Conservation (phyloP, 2,329 filamentous ascomycete species). For the Seiridium unicorne region DNA sequence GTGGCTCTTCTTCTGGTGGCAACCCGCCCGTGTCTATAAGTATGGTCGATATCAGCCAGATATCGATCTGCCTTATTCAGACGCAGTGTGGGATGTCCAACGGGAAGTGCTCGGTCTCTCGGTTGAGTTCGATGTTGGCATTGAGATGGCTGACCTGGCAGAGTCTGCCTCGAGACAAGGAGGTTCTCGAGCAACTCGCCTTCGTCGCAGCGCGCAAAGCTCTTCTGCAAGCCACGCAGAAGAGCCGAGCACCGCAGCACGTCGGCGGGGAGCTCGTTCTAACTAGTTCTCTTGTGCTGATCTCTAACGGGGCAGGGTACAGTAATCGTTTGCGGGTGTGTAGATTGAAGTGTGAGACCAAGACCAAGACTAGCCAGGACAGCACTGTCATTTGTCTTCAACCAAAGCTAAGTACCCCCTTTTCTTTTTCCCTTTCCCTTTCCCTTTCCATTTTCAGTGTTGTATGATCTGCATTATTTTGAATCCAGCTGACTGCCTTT, state of each 20-base stretch:
- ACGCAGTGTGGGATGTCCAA: conserved; percentile 7
- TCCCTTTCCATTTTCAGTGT: background rate
- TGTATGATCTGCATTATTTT: background rate
- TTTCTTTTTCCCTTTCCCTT: background rate
- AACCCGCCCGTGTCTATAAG: conserved; percentile 12
- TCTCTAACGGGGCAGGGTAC: background rate
- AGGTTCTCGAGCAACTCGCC: background rate
- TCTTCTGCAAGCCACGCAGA: conserved; percentile 11
- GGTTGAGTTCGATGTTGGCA: too few relatives aligned
- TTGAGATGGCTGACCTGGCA: background rate
- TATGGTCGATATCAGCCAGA: conserved; percentile 14
- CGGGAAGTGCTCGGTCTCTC: background rate
- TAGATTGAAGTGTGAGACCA: conserved; percentile 3
- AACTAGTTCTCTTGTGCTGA: background rate
- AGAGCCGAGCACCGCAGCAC: background rate
- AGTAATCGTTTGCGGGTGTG: background rate
- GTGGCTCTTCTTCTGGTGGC: conserved; percentile 17
- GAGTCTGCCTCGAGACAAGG: background rate
- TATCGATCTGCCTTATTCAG: conserved; percentile 15
- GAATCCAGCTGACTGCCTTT: background rate
- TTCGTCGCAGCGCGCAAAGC: conserved; percentile 2
- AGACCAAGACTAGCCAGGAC: background rate
- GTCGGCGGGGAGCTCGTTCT: background rate
- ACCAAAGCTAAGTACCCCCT: background rate
- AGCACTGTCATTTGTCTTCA: background rate